Conservation (phyloP, 345 rosid species). For the Erucastrum elatum region DNA sequence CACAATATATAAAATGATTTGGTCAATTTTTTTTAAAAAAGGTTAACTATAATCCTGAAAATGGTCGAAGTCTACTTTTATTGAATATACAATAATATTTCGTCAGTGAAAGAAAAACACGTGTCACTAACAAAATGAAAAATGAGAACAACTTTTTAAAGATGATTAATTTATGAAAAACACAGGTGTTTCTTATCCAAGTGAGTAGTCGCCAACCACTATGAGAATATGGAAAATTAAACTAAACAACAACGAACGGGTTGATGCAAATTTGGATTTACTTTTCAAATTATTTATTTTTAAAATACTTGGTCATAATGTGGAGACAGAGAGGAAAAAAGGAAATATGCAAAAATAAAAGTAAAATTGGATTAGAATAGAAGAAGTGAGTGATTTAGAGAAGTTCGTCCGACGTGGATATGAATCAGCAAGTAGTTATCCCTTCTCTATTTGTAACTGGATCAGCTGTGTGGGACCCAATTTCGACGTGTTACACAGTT, state of each 20-base stretch:
- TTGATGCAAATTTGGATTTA: not conserved
- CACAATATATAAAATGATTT: no score
- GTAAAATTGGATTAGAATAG: not conserved
- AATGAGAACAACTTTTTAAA: no score
- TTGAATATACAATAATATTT: not conserved
- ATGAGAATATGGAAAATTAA: not conserved
- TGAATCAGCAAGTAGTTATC: constrained; percentile 37
- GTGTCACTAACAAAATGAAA: no score
- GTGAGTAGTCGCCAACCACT: constrained; percentile 29
- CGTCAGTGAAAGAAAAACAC: no score
- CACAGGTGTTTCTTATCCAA: constrained; percentile 20
- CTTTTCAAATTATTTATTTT: not conserved
- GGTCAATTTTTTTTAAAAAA: no score
- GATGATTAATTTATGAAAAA: not conserved
- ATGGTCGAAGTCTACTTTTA: not conserved
- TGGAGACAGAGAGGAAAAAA: not conserved
- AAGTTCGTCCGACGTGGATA: constrained; percentile 30
- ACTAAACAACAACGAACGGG: constrained; percentile 7
- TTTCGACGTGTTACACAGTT: constrained; percentile 31
- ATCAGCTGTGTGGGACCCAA: constrained; percentile 23
- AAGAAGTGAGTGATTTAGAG: constrained; percentile 36
- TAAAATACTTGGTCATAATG: constrained; percentile 5
- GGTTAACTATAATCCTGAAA: not conserved
- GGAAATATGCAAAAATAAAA: not conserved
- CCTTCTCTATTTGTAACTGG: not conserved